A percentile compares a stretch with the other conserved stretches of the same genome.
These are phyloP conservation scores for Aspergillus unguis DNA, from an alignment of 2,329 filamentous ascomycete genomes.

Conservation along the genomic window DNA sequence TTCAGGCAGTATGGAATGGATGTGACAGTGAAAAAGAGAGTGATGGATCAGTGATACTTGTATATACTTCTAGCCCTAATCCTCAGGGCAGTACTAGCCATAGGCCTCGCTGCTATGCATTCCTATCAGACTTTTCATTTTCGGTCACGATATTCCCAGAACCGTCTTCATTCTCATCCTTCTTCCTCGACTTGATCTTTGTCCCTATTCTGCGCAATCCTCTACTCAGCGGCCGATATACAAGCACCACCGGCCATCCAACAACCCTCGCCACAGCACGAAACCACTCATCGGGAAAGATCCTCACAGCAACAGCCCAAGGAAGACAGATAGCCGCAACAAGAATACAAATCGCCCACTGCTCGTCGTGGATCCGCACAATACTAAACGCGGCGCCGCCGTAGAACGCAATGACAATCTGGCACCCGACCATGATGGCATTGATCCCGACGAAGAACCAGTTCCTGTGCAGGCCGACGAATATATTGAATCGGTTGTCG, in stretches of 20 bases:
- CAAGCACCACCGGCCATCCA: constrained; percentile 9
- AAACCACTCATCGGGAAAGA: constrained; percentile 63
- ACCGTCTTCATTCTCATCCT: not conserved
- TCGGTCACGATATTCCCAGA: not conserved
- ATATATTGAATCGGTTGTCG: constrained; percentile 91
- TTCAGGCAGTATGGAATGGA: constrained; percentile 8
- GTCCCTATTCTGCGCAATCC: not conserved
- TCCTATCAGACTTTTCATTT: not conserved
- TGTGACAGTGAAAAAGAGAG: not conserved
- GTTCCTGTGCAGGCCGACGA: constrained; percentile 77
- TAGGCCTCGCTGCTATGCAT: no score
- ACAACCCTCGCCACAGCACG: constrained; percentile 7
- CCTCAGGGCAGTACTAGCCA: no score
- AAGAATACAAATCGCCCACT: constrained; percentile 83
- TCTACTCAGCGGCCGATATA: constrained; percentile 8
- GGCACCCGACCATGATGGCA: constrained; percentile 76
- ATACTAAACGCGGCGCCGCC: constrained; percentile 77
- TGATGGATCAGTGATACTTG: not conserved
- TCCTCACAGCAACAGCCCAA: constrained; percentile 71
- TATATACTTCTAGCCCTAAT: no score
- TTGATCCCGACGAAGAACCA: constrained; percentile 83
- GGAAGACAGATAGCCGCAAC: constrained; percentile 78
- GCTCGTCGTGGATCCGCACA: constrained; percentile 60
- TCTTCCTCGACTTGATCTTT: not conserved
- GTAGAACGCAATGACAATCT: constrained; percentile 81